Evolutionary conservation across 192 early-diverging fungal genomes (phyloP).

Genomic region (Mortierella alpina): DNA sequence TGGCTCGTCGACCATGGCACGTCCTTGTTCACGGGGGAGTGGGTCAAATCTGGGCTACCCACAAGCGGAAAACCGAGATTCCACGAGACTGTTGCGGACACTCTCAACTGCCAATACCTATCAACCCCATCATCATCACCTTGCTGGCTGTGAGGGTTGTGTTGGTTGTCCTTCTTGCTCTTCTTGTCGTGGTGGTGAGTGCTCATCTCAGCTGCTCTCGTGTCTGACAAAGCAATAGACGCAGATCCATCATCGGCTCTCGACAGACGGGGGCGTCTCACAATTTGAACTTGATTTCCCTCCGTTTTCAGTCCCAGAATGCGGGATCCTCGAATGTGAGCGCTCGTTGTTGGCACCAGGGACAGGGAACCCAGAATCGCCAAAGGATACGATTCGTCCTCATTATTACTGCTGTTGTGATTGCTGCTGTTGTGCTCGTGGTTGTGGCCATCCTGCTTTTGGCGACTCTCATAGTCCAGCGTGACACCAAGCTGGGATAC

Average conservation of each 20-base stretch:
- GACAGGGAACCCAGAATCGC: slow-evolving; percentile 23
- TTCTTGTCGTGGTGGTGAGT: neutral
- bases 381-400: slow-evolving; percentile 1
- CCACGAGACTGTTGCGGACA: slow-evolving; percentile 28
- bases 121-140: too few species aligned
- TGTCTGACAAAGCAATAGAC: neutral
- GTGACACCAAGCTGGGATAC: slow-evolving; percentile 39
- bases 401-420: neutral
- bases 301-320: slow-evolving; percentile 10
- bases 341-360: slow-evolving; percentile 19
- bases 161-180: neutral
- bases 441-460: neutral
- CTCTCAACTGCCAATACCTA: neutral
- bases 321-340: slow-evolving; percentile 9
- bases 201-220: neutral
- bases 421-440: neutral
- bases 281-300: neutral
- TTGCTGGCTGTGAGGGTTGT: neutral
- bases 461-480: slow-evolving; percentile 4
- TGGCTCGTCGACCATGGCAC: neutral
- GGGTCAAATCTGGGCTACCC: too few species aligned
- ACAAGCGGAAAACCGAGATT: slow-evolving; percentile 25
- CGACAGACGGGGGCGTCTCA: neutral
- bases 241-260: neutral
- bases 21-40: too few species aligned